These are phyloP conservation scores for Hymenoscyphus fraxineus DNA, from an alignment of 2,329 filamentous ascomycete species.

Conservation along the genomic window DNA sequence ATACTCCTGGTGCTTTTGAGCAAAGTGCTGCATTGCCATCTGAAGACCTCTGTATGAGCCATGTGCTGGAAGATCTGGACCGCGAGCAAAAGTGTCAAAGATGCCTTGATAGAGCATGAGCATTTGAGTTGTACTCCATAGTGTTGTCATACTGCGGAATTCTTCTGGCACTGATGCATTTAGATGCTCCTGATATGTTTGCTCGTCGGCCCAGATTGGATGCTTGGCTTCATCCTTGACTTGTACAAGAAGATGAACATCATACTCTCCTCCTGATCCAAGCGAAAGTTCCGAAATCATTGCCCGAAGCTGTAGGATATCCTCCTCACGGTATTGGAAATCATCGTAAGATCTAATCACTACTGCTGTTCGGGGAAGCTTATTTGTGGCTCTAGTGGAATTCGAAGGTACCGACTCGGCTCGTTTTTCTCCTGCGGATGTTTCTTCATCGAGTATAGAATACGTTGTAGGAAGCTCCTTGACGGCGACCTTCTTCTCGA, in stretches of 20 bases:
- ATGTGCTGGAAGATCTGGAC: constrained; percentile 72
- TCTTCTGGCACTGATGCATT: constrained; percentile 71
- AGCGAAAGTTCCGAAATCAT: constrained; percentile 79
- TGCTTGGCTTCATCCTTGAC: constrained; percentile 74
- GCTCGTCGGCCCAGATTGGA: constrained; percentile 74
- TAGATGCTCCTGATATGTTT: constrained; percentile 64
- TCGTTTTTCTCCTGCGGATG: constrained; percentile 2
- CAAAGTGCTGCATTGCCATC: constrained; percentile 94
- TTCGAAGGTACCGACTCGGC: neutral
- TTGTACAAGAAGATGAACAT: constrained; percentile 80
- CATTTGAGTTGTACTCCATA: constrained; percentile 97
- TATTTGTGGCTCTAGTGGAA: constrained; percentile 22
- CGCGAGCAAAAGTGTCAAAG: constrained; percentile 67
- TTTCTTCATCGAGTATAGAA: constrained; percentile 17
- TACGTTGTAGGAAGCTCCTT: constrained; percentile 20
- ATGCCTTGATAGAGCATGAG: constrained; percentile 82
- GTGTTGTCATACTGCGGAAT: constrained; percentile 80
- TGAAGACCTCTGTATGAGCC: constrained; percentile 89
- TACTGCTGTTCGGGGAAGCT: constrained; percentile 65
- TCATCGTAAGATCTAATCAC: constrained; percentile 80
- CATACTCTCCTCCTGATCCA: constrained; percentile 80
- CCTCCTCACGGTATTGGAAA: constrained; percentile 74
- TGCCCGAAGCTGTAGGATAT: constrained; percentile 76
- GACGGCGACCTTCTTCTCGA: constrained; percentile 35
- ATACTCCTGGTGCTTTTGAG: constrained; percentile 81